Conservation (phyloP, 2,329 filamentous ascomycete species). For the Fusarium brevicatenulatum region DNA sequence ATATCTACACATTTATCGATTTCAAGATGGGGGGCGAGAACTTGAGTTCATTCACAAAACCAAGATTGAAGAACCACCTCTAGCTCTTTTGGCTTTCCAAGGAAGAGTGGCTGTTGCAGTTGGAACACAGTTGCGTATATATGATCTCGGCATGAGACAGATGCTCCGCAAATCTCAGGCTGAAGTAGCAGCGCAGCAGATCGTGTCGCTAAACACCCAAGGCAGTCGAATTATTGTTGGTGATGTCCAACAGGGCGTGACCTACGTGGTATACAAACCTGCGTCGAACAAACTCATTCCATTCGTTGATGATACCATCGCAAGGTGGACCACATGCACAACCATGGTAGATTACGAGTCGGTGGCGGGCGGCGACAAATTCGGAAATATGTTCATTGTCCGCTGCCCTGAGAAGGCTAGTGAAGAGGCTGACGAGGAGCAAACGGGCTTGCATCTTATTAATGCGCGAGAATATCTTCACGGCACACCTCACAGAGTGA, state of each 20-base stretch:
- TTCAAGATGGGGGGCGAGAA: slow-evolving; percentile 85
- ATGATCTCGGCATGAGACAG: slow-evolving; percentile 92
- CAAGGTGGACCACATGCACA: slow-evolving; percentile 89
- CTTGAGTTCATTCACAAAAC: slow-evolving; percentile 98
- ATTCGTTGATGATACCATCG: slow-evolving; percentile 89
- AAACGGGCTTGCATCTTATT: slow-evolving; percentile 87
- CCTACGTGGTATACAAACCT: slow-evolving; percentile 92
- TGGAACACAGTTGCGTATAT: slow-evolving; percentile 83
- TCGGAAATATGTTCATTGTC: slow-evolving; percentile 94
- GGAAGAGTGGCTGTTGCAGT: slow-evolving; percentile 88
- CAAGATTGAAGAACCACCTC: slow-evolving; percentile 86
- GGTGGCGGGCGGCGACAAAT: slow-evolving; percentile 93
- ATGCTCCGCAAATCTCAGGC: slow-evolving; percentile 92
- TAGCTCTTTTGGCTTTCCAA: slow-evolving; percentile 92
- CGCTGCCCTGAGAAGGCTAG: slow-evolving; percentile 87
- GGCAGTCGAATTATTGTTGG: slow-evolving; percentile 91
- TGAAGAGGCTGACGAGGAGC: slow-evolving; percentile 90
- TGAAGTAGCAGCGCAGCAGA: slow-evolving; percentile 80
- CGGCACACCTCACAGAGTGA: slow-evolving; percentile 85
- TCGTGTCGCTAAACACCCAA: slow-evolving; percentile 88
- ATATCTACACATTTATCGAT: slow-evolving; percentile 91
- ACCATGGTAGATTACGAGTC: slow-evolving; percentile 99
- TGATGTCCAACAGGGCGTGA: slow-evolving; percentile 91
- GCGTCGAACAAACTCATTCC: slow-evolving; percentile 91
- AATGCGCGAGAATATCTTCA: slow-evolving; percentile 92